Conservation (phyloP, 1,284 basidiomycete species). For the Leccinum angustisporum region DNA sequence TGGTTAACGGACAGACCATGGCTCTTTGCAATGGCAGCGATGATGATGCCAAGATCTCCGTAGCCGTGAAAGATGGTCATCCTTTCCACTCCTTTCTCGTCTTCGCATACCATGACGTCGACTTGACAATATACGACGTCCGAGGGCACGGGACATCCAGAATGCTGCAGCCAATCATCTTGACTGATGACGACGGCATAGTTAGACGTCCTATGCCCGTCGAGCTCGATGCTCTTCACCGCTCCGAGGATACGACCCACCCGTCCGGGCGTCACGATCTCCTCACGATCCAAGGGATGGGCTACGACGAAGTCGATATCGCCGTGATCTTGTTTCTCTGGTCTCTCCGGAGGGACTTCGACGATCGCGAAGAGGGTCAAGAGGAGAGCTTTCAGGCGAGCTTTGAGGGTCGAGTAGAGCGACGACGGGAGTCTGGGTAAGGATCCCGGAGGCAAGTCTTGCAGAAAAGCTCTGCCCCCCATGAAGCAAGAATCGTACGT, state of each 20-base stretch:
- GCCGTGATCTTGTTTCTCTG: slow-evolving; percentile 61
- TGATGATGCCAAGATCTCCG: slow-evolving; percentile 68
- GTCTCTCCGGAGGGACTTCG: slow-evolving; percentile 56
- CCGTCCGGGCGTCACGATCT: slow-evolving; percentile 37
- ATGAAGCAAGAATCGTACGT: slow-evolving; percentile 34
- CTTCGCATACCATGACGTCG: slow-evolving; percentile 58
- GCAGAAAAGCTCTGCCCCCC: slow-evolving; percentile 67
- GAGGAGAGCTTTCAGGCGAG: slow-evolving; percentile 41
- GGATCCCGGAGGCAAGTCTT: slow-evolving; percentile 40
- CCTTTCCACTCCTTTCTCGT: slow-evolving; percentile 49
- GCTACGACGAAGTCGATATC: slow-evolving; percentile 66
- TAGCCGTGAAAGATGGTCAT: slow-evolving; percentile 58
- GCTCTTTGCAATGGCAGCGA: slow-evolving; percentile 52
- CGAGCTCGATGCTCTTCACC: slow-evolving; percentile 43
- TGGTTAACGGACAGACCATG: slow-evolving; percentile 49
- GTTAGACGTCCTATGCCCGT: slow-evolving; percentile 57
- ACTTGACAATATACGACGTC: slow-evolving; percentile 49
- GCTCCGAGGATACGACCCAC: slow-evolving; percentile 51
- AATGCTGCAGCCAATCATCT: slow-evolving; percentile 25
- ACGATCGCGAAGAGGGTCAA: slow-evolving; percentile 48
- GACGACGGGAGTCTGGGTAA: slow-evolving; percentile 60
- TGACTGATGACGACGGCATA: slow-evolving; percentile 51
- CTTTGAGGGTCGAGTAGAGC: slow-evolving; percentile 52
- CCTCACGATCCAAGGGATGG: slow-evolving; percentile 33
- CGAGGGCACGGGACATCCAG: slow-evolving; percentile 19